phyloP scores from a whole-genome alignment of 306 rosid species.

The Prunus persica region Prunus_persica_NCBIv2 NC_034009.1:5402001-5402500 shows the following conservation, averaged over 20 bases:
- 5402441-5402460: conserved; percentile 42
- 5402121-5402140: conserved; percentile 29
- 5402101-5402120: conserved; percentile 36
- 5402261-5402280: conserved; percentile 92
- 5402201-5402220: conserved; percentile 32
- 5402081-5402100: conserved; percentile 35
- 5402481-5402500: conserved; percentile 39
- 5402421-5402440: conserved; percentile 46
- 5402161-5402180: conserved; percentile 21
- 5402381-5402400: conserved; percentile 27
- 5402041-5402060: conserved; percentile 10
- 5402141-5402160: conserved; percentile 17
- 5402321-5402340: conserved; percentile 39
- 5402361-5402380: conserved; percentile 36
- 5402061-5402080: conserved; percentile 37
- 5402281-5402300: conserved; percentile 67
- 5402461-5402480: conserved; percentile 42
- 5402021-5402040: conserved; percentile 44
- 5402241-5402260: conserved; percentile 56
- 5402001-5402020: conserved; percentile 47
- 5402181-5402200: conserved; percentile 17
- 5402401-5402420: conserved; percentile 35
- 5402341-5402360: conserved; percentile 71
- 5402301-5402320: conserved; percentile 12
- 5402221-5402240: conserved; percentile 37